Evolutionary conservation across 163 green algal species (phyloP), one percentile per base, ranked within the genome.

Genomic region (Chlorella variabilis): DNA sequence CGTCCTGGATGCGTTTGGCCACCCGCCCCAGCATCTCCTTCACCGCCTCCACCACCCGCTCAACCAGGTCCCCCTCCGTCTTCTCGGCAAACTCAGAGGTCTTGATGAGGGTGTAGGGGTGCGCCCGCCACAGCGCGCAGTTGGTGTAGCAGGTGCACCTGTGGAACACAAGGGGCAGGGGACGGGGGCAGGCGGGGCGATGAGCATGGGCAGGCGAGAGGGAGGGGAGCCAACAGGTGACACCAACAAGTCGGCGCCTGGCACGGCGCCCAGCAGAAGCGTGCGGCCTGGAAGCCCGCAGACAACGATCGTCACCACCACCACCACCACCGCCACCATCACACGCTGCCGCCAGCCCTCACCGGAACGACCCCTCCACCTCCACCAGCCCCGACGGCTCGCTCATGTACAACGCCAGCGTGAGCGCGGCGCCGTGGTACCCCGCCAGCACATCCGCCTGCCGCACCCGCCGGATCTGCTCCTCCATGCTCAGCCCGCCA

Each of bases 391-490:
- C 71, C 7, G 33, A 67, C 51, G 34, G 21, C 0, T 2, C 4
- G 21, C 13, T n/a, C 71, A 78, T 67, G 51, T 68, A 78, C 21
- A 67, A 20, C 4, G 71, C 31, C 13, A 78, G 71, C 3, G 71
- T 78, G 31, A 78, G 71, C 4, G 49, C 71, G 9, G 71, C 49
- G 7, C 71, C 71, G 34, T 78, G 71, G 49, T 68, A 68, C 4
- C 71, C 71, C 49, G 25, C 71, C 71, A 78, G 51, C 71, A 78
- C 71, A 25, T 78, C 71, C 4, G 71, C 51, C 1, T 38, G 29
- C 8, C 71, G 71, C 71, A 27, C 51, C 6, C 25, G 48, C 23
- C 33, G 49, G 1, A 78, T 34, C 51, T 78, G 71, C 33, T 78
- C 71, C 71, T 78, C 33, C 8, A 78, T 48, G 7, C 49, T 33